Percentiles rank a stretch among this genome's conserved stretches.
These are phyloP conservation scores for Kwoniella mangroviensis DNA, from an alignment of 768 basidiomycete species.

Conservation along the genomic window DNA sequence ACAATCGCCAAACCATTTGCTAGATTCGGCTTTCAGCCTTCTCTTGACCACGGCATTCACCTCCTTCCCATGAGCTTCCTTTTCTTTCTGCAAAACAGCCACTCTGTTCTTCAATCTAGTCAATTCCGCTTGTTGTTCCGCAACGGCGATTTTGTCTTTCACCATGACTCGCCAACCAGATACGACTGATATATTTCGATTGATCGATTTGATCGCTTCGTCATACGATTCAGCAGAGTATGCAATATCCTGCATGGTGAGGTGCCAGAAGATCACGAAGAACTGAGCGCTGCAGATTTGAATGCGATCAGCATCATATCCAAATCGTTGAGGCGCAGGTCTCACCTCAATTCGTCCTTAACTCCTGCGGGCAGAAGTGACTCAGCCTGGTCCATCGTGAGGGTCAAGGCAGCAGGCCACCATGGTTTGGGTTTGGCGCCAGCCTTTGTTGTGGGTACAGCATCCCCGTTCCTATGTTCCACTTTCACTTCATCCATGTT, in stretches of 20 bases:
- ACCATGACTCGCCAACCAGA: conserved; percentile 32
- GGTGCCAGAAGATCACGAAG: conserved; percentile 95
- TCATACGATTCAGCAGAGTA: conserved; percentile 79
- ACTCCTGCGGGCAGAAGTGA: conserved; percentile 78
- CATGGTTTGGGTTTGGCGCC: conserved; percentile 21
- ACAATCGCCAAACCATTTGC: conserved; percentile 53
- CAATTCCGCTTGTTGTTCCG: conserved; percentile 38
- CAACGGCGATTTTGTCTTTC: conserved; percentile 17
- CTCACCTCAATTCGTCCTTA: conserved; percentile 24
- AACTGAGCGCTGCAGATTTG: conserved; percentile 73
- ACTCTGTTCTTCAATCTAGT: conserved; percentile 37
- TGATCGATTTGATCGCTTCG: conserved; percentile 67
- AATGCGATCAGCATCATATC: conserved; percentile 3
- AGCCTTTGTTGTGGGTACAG: conserved; percentile 11
- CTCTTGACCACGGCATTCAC: conserved; percentile 37
- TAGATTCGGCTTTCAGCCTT: conserved; percentile 41
- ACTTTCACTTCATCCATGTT: conserved; percentile 23
- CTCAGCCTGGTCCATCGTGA: conserved; percentile 75
- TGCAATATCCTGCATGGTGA: conserved; percentile 84
- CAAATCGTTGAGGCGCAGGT: not conserved
- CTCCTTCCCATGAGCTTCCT: conserved; percentile 37
- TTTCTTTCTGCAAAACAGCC: conserved; percentile 39
- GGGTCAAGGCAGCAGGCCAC: conserved; percentile 77
- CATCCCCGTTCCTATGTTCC: conserved; percentile 26
- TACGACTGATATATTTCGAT: conserved; percentile 39